Percentiles rank a stretch among this genome's conserved stretches.
phyloP scores from a whole-genome alignment of 495 filamentous ascomycete species.

The Aspergillus haitiensis region DNA sequence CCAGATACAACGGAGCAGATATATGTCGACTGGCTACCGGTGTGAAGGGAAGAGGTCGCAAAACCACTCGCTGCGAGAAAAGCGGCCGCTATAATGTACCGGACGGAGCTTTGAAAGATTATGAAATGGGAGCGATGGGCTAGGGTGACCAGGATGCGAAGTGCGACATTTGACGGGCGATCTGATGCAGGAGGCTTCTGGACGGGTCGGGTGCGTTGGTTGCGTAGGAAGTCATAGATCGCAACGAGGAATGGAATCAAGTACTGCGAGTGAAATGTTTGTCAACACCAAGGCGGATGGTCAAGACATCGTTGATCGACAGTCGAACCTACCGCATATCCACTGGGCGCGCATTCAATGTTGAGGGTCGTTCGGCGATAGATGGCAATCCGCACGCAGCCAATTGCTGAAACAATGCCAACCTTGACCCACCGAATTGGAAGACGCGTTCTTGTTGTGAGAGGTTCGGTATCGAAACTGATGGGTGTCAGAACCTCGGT shows the following conservation, averaged over 20 bases:
- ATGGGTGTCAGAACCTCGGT: conserved; percentile 23
- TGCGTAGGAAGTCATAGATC: conserved; percentile 45
- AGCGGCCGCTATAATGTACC: conserved; percentile 37
- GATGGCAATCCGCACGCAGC: conserved; percentile 41
- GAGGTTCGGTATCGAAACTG: conserved; percentile 12
- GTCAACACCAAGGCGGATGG: conserved; percentile 16
- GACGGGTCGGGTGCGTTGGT: conserved; percentile 30
- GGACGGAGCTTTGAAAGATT: conserved; percentile 30
- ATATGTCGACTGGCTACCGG: conserved; percentile 44
- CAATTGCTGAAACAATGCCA: conserved; percentile 28
- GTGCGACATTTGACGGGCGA: conserved; percentile 20
- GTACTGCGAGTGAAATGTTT: conserved; percentile 25
- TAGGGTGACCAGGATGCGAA: conserved; percentile 25
- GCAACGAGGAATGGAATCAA: conserved; percentile 45
- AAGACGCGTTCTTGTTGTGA: conserved; percentile 6
- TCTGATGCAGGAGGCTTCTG: conserved; percentile 27
- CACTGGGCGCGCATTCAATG: conserved; percentile 42
- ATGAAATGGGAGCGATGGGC: conserved; percentile 29
- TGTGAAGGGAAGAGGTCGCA: conserved; percentile 28
- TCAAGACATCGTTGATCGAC: neutral
- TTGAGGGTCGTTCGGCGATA: conserved; percentile 38
- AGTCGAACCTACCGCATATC: conserved; percentile 39
- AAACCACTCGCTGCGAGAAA: conserved; percentile 37
- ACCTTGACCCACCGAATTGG: conserved; percentile 31
- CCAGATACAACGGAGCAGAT: conserved; percentile 44